Evolutionary conservation across 495 filamentous ascomycete species (phyloP), one percentile per base, ranked within the genome.

Genomic region (Hypoxylon perforatum): DNA sequence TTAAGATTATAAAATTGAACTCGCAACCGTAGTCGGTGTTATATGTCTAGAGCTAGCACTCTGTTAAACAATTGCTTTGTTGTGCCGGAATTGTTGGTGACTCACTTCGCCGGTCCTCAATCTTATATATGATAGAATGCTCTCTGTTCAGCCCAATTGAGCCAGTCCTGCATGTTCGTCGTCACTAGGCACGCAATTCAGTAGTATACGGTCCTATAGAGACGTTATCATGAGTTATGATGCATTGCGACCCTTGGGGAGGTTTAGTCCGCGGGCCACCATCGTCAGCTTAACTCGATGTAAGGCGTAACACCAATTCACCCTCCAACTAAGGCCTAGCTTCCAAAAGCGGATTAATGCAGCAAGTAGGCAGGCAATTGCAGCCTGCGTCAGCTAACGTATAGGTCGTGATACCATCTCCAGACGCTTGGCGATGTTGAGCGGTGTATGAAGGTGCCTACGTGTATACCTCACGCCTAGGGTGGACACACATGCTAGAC

Each of bases 81-180:
- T 45, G 23, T 36, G 25, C 18, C 39, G 8, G 15, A 25, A 19
- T 44, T 44, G 41, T 10, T 19, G 17, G n/a, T 10, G 7, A 9
- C 41, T 18, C 41, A 18, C 17, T 19, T 11, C 49, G 42, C 36
- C 7, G 28, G 18, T 10, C 0, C 17, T 36, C 18, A 10, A 1
- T 47, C 30, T 53, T 39, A 38, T 61, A 54, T 50, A 47, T 12
- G 41, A 46, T 41, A 35, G 23, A 36, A 7, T 9, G 28, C n/a
- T 1, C 9, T 25, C 22, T 47, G 11, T 42, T 15, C 10, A 42
- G 10, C 23, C 21, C 8, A 14, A 25, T 25, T 66, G 57, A 61
- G 50, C 61, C 63, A 66, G 19, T 25, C 41, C 55, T 9, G 36
- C 38, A 30, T 30, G 30, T 42, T 53, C 63, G 63, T 67, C 64